Conservation (phyloP, 1,284 basidiomycete genomes). For the Cryptococcus sp. region DNA sequence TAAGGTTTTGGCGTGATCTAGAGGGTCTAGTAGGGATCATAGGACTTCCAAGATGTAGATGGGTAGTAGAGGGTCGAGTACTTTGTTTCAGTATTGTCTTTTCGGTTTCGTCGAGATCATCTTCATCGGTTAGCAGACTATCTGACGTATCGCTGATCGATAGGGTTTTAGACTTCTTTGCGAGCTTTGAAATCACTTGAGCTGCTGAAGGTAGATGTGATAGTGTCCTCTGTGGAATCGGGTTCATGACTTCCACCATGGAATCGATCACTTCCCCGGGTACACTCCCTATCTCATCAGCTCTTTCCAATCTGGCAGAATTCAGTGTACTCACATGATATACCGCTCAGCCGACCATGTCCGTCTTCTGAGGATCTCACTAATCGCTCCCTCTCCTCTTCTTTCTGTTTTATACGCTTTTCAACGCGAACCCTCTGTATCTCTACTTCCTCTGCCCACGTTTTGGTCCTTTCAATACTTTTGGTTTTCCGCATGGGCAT, state of each 20-base stretch:
- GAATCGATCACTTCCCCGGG: background rate
- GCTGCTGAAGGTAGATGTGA: constrained; percentile 10
- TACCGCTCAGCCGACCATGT: background rate
- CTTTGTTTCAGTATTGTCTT: background rate
- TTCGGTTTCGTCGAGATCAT: background rate
- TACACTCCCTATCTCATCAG: background rate
- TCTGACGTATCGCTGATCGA: background rate
- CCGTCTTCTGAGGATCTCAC: background rate
- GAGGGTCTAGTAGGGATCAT: background rate
- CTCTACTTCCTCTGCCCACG: constrained; percentile 25
- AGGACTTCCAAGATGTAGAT: background rate
- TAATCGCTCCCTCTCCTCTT: background rate
- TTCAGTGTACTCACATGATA: background rate
- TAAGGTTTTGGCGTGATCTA: too few species aligned
- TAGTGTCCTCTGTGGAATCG: background rate
- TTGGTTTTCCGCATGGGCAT: background rate
- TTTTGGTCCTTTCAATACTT: constrained; percentile 17
- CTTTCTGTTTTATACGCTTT: background rate
- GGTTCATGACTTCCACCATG: background rate
- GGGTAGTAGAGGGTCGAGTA: too few species aligned
- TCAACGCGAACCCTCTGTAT: constrained; percentile 2
- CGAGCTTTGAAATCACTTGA: constrained; percentile 6
- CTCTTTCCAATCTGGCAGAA: background rate
- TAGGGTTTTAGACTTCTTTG: background rate
- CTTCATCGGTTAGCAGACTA: background rate